phyloP scores from a whole-genome alignment of 2,329 filamentous ascomycete species.

The Albophoma yamanashiensis region DNA sequence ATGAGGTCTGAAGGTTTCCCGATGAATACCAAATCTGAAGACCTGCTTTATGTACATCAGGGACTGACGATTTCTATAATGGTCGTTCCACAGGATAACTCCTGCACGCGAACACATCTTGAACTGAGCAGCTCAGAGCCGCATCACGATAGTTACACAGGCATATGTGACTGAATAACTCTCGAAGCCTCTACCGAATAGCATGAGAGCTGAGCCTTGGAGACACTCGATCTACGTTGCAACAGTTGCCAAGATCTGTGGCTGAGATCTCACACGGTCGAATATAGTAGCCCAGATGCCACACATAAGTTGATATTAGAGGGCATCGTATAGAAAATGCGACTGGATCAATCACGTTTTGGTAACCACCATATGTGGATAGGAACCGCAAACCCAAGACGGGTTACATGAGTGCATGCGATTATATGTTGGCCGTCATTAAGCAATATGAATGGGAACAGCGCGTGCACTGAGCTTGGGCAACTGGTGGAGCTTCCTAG shows the following conservation, averaged over 20 bases:
- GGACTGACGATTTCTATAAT: too few species aligned
- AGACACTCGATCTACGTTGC: too few species aligned
- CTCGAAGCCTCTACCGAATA: too few species aligned
- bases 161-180: not conserved
- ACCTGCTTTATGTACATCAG: too few species aligned
- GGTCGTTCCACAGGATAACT: not conserved
- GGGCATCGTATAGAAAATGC: too few species aligned
- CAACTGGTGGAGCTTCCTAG: too few species aligned
- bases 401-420: not conserved
- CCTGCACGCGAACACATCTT: not conserved
- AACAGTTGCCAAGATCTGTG: too few species aligned
- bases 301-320: not conserved
- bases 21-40: not conserved
- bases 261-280: too few species aligned
- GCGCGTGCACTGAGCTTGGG: too few species aligned
- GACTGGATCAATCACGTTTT: not conserved
- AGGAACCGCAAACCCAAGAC: not conserved
- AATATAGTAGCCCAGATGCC: not conserved
- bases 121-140: not conserved
- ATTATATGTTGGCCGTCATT: not conserved
- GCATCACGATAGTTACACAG: not conserved
- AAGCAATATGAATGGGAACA: not conserved
- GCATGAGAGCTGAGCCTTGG: too few species aligned
- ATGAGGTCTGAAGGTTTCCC: not conserved
- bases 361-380: not conserved